These are phyloP conservation scores for Quercus engelmannii DNA, from an alignment of 306 rosid species.

Conservation along the genomic window DNA sequence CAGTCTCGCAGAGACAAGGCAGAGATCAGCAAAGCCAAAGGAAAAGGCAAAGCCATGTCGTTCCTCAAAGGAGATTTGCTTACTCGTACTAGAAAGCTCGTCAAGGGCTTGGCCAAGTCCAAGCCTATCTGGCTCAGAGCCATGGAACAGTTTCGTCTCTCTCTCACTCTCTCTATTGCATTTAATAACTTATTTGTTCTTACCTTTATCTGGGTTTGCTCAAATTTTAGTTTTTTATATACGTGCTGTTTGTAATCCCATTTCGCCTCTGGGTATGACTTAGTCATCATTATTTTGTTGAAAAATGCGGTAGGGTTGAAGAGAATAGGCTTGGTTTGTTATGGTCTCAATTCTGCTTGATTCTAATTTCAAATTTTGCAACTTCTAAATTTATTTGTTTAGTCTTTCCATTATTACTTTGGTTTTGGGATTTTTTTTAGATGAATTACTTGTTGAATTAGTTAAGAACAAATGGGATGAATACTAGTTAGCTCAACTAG, in stretches of 20 bases:
- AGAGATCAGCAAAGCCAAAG: not conserved
- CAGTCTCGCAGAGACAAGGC: not conserved
- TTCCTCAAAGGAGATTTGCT: conserved; percentile 77
- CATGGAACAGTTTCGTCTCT: conserved; percentile 67
- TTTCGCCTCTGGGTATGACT: too few species aligned
- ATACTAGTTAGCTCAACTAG: too few species aligned
- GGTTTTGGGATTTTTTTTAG: too few species aligned
- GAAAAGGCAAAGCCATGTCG: conserved; percentile 42
- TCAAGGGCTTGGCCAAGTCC: conserved; percentile 75
- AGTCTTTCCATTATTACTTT: too few species aligned
- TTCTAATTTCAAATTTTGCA: not conserved
- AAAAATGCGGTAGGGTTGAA: not conserved
- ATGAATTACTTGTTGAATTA: too few species aligned
- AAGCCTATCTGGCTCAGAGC: conserved; percentile 94
- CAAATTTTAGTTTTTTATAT: not conserved
- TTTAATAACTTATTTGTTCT: too few species aligned
- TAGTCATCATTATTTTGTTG: not conserved
- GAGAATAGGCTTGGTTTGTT: not conserved
- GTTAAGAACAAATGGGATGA: too few species aligned
- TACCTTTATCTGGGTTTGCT: not conserved
- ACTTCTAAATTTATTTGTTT: not conserved
- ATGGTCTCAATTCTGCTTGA: not conserved
- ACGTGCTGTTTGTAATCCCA: too few species aligned
- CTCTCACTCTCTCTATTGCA: not conserved
- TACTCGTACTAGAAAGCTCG: conserved; percentile 67